phyloP scores from a whole-genome alignment of 2,329 filamentous ascomycete species.

The Fusarium dimerum region DNA sequence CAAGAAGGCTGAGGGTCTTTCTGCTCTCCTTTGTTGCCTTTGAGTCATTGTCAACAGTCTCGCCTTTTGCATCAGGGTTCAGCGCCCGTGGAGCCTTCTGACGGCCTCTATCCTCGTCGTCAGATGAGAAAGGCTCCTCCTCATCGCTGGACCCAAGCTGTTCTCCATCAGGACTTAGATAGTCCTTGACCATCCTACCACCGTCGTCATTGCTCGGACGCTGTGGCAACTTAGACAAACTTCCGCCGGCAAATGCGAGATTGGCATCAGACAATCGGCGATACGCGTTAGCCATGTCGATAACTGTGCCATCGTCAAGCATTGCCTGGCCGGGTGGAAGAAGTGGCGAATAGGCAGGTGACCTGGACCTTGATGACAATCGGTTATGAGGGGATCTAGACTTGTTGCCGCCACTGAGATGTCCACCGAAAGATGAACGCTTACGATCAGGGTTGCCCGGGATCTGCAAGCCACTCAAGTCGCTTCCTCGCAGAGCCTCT shows the following conservation, averaged over 20 bases:
- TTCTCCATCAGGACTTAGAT: conserved; percentile 65
- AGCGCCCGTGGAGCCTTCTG: conserved; percentile 53
- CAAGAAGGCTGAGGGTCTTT: conserved; percentile 63
- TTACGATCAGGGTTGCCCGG: conserved; percentile 47
- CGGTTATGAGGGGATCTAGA: conserved; percentile 58
- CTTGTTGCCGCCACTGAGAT: conserved; percentile 37
- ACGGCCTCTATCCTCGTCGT: conserved; percentile 68
- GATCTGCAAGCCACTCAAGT: conserved; percentile 51
- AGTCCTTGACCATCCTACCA: conserved; percentile 68
- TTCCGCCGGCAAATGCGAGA: conserved; percentile 63
- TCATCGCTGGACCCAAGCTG: conserved; percentile 71
- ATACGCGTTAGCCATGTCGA: conserved; percentile 72
- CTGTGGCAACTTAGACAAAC: conserved; percentile 60
- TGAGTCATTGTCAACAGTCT: conserved; percentile 33
- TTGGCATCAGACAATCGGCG: conserved; percentile 71
- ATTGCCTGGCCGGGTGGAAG: conserved; percentile 43
- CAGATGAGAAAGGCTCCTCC: conserved; percentile 62
- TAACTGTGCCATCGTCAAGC: conserved; percentile 59
- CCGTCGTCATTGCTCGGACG: conserved; percentile 46
- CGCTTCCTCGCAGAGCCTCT: conserved; percentile 55
- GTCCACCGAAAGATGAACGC: conserved; percentile 38
- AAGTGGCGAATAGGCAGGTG: conserved; percentile 30
- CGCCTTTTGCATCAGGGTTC: conserved; percentile 42
- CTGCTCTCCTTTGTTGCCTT: conserved; percentile 38
- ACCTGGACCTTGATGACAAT: conserved; percentile 42